Conservation (phyloP, 1,139 yeast genomes). For the Pneumocystis murina region DNA sequence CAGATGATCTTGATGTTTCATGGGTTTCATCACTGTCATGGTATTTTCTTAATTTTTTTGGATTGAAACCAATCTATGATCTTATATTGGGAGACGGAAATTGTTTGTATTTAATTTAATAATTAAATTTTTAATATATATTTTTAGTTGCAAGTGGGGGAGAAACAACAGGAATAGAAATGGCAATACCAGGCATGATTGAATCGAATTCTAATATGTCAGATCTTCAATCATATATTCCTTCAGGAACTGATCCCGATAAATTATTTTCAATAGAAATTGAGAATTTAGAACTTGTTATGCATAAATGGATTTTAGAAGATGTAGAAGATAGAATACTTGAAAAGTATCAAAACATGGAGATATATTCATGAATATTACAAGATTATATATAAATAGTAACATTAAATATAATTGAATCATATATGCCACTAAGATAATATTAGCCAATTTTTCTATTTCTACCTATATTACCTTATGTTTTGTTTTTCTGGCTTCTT, state of each 20-base stretch:
- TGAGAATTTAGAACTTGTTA: slow-evolving; percentile 55
- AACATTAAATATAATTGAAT: neutral
- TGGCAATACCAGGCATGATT: slow-evolving; percentile 17
- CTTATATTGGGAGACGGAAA: slow-evolving; percentile 47
- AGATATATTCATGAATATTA: neutral
- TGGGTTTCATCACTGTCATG: slow-evolving; percentile 97
- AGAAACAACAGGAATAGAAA: slow-evolving; percentile 12
- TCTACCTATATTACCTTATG: neutral
- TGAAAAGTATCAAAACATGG: slow-evolving; percentile 17
- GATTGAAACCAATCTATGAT: slow-evolving; percentile 67
- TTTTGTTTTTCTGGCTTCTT: neutral
- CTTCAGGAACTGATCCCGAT: slow-evolving; percentile 35
- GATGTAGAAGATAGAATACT: slow-evolving; percentile 54
- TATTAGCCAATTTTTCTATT: neutral
- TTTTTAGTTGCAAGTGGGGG: slow-evolving; percentile 10
- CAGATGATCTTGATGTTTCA: slow-evolving; percentile 72
- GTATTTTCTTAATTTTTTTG: slow-evolving; percentile 83
- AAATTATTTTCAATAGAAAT: slow-evolving; percentile 54
- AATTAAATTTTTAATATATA: neutral
- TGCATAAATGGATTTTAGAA: slow-evolving; percentile 43
- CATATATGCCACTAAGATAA: neutral
- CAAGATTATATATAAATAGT: neutral
- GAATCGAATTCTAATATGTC: slow-evolving; percentile 14
- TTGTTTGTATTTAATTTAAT: slow-evolving; percentile 11
- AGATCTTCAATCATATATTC: slow-evolving; percentile 22